These are phyloP conservation scores for Mallotus repandus DNA, from an alignment of 441 rosid species.

Conservation along the genomic window DNA sequence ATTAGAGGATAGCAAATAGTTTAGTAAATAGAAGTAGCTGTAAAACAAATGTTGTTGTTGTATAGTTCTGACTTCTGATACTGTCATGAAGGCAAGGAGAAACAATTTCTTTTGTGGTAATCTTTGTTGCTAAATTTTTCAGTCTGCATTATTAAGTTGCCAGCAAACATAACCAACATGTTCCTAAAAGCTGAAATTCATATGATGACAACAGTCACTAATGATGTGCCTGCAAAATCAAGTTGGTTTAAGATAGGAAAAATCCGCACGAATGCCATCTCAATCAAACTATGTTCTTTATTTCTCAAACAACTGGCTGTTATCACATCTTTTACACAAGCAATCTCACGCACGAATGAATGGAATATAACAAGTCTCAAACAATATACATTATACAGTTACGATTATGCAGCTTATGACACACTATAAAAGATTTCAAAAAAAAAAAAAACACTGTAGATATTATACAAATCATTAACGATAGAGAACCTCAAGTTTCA, in stretches of 20 bases:
- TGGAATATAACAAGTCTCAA: neutral
- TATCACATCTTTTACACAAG: slow-evolving; percentile 26
- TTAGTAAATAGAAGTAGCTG: neutral
- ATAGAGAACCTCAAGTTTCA: slow-evolving; percentile 17
- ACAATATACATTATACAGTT: slow-evolving; percentile 26
- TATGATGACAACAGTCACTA: no score
- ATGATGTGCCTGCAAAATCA: no score
- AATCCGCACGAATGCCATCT: no score
- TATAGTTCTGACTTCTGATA: neutral
- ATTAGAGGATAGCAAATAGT: neutral
- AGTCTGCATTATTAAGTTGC: neutral
- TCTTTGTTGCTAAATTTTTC: no score
- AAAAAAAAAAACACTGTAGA: neutral
- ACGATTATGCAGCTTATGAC: slow-evolving; percentile 21
- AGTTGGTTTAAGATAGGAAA: no score
- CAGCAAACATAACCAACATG: neutral
- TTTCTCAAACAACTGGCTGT: slow-evolving; percentile 36
- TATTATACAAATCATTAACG: neutral
- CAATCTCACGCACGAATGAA: slow-evolving; percentile 22
- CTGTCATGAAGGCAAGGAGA: neutral
- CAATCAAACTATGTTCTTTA: neutral
- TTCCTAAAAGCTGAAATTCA: no score
- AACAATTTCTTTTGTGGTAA: neutral
- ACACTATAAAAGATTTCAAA: slow-evolving; percentile 11
- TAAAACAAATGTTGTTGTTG: neutral